phyloP scores from a whole-genome alignment of 148 eudicot species.

The Polygonum maritimum region DNA sequence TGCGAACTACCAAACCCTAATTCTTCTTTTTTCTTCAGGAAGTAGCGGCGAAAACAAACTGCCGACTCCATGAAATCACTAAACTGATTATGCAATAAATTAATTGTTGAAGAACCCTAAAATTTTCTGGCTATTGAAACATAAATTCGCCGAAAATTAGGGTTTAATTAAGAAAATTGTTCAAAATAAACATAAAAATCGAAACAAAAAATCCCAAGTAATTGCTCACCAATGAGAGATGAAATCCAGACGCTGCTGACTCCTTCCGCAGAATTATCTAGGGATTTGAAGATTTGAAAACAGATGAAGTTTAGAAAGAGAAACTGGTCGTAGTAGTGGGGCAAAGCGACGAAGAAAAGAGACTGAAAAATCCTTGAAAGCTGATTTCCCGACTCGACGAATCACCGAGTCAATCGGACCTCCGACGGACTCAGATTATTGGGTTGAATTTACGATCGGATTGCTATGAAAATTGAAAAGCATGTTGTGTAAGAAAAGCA shows the following conservation, averaged over 20 bases:
- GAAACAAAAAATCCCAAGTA: not conserved
- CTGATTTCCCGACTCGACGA: not conserved
- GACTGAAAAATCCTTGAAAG: not conserved
- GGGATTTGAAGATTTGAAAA: not conserved
- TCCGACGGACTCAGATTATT: not conserved
- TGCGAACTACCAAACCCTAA: slow-evolving; percentile 3
- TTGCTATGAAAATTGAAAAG: slow-evolving; percentile 1
- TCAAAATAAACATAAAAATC: not conserved
- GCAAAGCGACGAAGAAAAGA: not conserved
- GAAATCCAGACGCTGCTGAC: not conserved
- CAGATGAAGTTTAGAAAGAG: not conserved
- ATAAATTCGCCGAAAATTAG: not conserved
- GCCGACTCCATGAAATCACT: not conserved
- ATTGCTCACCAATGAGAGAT: not conserved
- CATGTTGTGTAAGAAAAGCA: not conserved
- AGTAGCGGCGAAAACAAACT: not conserved
- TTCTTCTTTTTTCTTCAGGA: not conserved
- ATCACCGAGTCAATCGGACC: slow-evolving; percentile 1
- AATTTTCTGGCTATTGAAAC: not conserved
- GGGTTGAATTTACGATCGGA: not conserved
- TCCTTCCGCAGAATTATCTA: not conserved
- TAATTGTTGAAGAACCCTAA: not conserved
- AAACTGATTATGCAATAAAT: not conserved
- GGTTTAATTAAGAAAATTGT: not conserved
- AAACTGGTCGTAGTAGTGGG: not conserved